Conservation (phyloP, 2,329 filamentous ascomycete genomes). For the Beauveria sp. region DNA sequence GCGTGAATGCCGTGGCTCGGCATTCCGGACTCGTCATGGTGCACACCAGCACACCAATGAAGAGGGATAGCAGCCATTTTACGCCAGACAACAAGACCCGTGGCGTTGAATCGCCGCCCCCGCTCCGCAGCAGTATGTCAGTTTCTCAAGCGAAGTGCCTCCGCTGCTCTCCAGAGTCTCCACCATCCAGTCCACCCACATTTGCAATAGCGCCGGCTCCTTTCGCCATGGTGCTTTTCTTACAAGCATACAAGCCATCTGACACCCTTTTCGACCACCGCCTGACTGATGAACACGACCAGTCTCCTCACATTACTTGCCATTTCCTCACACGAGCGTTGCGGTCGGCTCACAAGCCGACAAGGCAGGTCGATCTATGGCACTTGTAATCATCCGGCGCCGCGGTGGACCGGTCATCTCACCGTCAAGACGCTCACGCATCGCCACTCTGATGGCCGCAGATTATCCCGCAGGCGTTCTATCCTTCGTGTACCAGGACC, state of each 20-base stretch:
- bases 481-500: neutral
- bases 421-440: neutral
- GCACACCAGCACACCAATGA: neutral
- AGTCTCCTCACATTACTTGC: neutral
- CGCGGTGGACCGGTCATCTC: conserved; percentile 6
- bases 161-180: neutral
- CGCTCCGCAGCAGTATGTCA: neutral
- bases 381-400: neutral
- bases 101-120: conserved; percentile 6
- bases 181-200: conserved; percentile 2
- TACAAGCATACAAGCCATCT: neutral
- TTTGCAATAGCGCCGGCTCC: conserved; percentile 1
- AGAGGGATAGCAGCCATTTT: neutral
- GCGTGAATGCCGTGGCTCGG: conserved; percentile 1
- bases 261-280: neutral
- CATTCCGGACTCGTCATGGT: conserved; percentile 6
- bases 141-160: neutral
- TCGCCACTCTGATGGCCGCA: neutral
- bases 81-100: conserved; percentile 1
- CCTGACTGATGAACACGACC: conserved; percentile 6
- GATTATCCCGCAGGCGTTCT: neutral
- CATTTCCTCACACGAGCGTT: conserved; percentile 1
- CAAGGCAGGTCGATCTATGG: conserved; percentile 8
- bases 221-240: neutral
- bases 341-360: conserved; percentile 9